A percentile compares a stretch with the other conserved stretches of the same genome.
Evolutionary conservation across 164 flowering plant genomes (phyloP).

Genomic region (Berberis thunbergii): DNA sequence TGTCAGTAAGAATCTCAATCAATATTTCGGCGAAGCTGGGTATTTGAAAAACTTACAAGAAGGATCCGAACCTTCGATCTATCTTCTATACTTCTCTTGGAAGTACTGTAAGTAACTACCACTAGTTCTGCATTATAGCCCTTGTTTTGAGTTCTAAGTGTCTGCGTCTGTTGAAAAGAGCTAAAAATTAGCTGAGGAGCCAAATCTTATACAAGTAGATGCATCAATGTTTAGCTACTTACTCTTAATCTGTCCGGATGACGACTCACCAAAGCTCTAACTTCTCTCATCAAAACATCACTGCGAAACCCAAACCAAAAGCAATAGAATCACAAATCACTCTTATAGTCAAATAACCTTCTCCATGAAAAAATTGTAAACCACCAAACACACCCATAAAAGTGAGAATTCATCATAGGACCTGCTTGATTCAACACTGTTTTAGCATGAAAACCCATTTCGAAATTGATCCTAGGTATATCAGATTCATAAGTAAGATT

Average conservation of each 20-base stretch:
- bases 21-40: neutral
- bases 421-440: no score
- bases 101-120: slow-evolving; percentile 64
- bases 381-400: no score
- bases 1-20: neutral
- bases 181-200: slow-evolving; percentile 3
- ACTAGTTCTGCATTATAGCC: slow-evolving; percentile 67
- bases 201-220: neutral
- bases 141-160: slow-evolving; percentile 44
- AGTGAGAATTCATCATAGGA: no score
- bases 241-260: slow-evolving; percentile 71
- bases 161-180: slow-evolving; percentile 45
- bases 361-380: no score
- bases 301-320: slow-evolving; percentile 27
- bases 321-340: no score
- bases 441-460: no score
- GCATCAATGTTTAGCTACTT: slow-evolving; percentile 10
- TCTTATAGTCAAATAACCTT: no score
- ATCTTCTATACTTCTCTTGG: slow-evolving; percentile 35
- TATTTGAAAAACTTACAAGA: slow-evolving; percentile 52
- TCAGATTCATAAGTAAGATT: no score
- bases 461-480: no score
- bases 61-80: slow-evolving; percentile 73
- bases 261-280: slow-evolving; percentile 62
- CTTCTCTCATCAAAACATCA: slow-evolving; percentile 51